Conservation (phyloP, 441 rosid species). For the Euphorbia schlechtendalii region DNA sequence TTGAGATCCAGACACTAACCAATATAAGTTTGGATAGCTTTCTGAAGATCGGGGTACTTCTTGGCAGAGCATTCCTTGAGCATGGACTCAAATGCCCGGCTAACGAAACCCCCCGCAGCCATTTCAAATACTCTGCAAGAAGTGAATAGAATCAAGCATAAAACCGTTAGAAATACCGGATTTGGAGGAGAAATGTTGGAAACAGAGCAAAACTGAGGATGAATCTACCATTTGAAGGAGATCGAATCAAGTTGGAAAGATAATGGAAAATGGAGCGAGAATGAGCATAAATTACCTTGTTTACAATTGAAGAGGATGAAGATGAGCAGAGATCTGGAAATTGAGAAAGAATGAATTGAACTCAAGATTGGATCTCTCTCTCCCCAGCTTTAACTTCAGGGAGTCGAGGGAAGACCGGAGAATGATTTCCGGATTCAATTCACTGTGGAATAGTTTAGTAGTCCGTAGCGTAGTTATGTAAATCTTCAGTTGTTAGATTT, state of each 20-base stretch:
- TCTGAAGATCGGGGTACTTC: constrained; percentile 83
- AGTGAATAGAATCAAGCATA: neutral
- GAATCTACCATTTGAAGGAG: neutral
- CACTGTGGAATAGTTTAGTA: neutral
- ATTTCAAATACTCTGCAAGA: constrained; percentile 22
- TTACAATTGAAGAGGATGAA: neutral
- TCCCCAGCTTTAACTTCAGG: constrained; percentile 4
- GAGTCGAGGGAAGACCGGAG: constrained; percentile 3
- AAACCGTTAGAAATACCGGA: neutral
- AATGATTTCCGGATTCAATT: constrained; percentile 14
- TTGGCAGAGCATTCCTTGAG: constrained; percentile 87
- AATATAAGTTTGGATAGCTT: constrained; percentile 65
- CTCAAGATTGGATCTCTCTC: neutral
- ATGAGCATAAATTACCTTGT: neutral
- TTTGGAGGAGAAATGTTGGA: neutral
- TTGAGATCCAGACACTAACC: constrained; percentile 39
- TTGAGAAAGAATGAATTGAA: constrained; percentile 10
- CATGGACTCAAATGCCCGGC: constrained; percentile 92
- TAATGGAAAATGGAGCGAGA: neutral
- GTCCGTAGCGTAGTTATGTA: neutral
- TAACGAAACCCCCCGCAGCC: constrained; percentile 99
- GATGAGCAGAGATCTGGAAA: constrained; percentile 26
- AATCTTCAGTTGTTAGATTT: neutral
- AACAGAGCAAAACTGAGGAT: neutral
- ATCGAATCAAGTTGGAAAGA: constrained; percentile 5